A percentile compares a stretch with the other conserved stretches of the same genome.
Conservation (phyloP, 2,329 filamentous ascomycete genomes). For the Colletotrichum cordylinicola region DNA sequence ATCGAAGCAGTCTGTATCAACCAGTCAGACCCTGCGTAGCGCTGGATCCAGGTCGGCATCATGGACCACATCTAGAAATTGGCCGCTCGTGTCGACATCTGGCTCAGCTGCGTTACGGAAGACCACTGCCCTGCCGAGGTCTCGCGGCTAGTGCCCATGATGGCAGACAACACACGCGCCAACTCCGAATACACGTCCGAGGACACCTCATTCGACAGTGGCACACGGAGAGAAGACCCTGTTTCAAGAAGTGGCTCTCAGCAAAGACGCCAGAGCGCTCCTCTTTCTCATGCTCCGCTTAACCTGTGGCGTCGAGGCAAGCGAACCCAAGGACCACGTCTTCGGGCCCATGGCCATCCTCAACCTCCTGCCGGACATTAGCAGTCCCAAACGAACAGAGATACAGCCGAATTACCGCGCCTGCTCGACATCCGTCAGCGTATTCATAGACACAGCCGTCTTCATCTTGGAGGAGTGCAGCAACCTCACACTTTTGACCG, state of each 20-base stretch:
- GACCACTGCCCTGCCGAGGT: conserved; percentile 1
- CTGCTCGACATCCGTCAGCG: not conserved
- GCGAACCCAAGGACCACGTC: conserved; percentile 21
- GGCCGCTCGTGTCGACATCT: conserved; percentile 20
- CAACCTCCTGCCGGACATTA: conserved; percentile 4
- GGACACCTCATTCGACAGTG: not conserved
- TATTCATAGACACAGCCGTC: not conserved
- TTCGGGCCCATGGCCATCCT: conserved; percentile 23
- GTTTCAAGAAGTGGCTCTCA: conserved; percentile 18
- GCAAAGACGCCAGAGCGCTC: conserved; percentile 14
- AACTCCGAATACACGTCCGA: not conserved
- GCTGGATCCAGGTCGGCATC: conserved; percentile 16
- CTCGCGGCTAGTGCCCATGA: not conserved
- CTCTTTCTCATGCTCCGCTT: conserved; percentile 17
- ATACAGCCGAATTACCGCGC: not conserved
- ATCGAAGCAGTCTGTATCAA: conserved; percentile 25
- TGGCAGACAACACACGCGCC: not conserved
- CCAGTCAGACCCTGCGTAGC: conserved; percentile 9
- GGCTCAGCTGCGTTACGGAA: conserved; percentile 12
- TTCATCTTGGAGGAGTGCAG: conserved; percentile 17
- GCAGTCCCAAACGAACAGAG: not conserved
- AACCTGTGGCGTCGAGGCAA: conserved; percentile 22
- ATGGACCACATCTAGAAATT: conserved; percentile 24
- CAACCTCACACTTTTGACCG: conserved; percentile 21
- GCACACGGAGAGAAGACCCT: not conserved